These are phyloP conservation scores for Alternaria sp. DNA, from an alignment of 2,329 filamentous ascomycete species.

Conservation along the genomic window DNA sequence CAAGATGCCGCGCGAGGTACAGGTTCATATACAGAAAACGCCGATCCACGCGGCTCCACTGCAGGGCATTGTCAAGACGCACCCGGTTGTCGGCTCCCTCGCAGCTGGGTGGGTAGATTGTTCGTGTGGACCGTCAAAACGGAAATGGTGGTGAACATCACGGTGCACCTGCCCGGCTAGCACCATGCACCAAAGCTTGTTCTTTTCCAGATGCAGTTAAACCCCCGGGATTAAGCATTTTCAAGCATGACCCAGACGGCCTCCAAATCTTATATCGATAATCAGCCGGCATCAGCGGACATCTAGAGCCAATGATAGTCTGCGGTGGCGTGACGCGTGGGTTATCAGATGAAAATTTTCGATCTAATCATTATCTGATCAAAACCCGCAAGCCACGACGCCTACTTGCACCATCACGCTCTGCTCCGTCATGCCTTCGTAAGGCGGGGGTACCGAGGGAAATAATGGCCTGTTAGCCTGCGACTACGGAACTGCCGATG, in stretches of 20 bases:
- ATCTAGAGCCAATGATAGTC: constrained; percentile 19
- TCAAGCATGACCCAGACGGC: constrained; percentile 31
- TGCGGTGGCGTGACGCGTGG: constrained; percentile 7
- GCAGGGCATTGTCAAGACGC: constrained; percentile 13
- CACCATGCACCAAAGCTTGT: constrained; percentile 17
- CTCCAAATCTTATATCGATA: constrained; percentile 37
- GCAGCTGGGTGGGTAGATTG: constrained; percentile 19
- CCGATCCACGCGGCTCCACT: constrained; percentile 20
- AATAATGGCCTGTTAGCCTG: constrained; percentile 1
- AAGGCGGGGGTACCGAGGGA: constrained; percentile 3
- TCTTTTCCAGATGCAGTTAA: constrained; percentile 19
- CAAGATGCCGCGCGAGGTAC: constrained; percentile 22
- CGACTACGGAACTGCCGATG: constrained; percentile 8
- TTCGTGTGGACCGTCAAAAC: constrained; percentile 15
- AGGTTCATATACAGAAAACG: constrained; percentile 31
- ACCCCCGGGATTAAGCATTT: constrained; percentile 31
- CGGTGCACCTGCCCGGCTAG: constrained; percentile 22
- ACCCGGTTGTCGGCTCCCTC: constrained; percentile 23
- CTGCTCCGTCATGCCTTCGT: constrained; percentile 9
- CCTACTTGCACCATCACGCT: constrained; percentile 1
- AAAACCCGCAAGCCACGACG: constrained; percentile 18
- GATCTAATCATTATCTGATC: constrained; percentile 43
- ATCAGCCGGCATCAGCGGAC: constrained; percentile 32
- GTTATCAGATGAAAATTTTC: constrained; percentile 42
- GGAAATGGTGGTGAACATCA: constrained; percentile 18